Conservation (phyloP, 345 rosid genomes). For the Turritis glabra region DNA sequence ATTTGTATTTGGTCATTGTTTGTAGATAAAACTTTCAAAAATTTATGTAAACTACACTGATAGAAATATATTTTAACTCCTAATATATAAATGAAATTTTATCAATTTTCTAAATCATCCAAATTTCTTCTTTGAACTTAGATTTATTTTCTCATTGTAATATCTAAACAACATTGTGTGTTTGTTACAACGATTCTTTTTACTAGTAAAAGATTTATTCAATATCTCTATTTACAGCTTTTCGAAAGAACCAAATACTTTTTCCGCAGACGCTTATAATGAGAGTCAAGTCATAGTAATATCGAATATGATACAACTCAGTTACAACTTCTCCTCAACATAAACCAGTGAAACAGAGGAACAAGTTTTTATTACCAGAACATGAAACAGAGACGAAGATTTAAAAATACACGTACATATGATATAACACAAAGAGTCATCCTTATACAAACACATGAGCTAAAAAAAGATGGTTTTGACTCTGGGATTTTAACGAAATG, state of each 20-base stretch:
- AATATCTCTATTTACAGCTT: not conserved
- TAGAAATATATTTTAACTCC: not conserved
- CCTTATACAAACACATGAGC: constrained; percentile 30
- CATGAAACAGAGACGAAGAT: constrained; percentile 14
- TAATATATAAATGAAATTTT: not conserved
- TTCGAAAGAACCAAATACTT: not conserved
- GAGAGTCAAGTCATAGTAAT: constrained; percentile 44
- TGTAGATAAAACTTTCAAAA: not conserved
- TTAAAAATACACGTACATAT: constrained; percentile 24
- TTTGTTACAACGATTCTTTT: not conserved
- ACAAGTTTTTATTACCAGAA: constrained; percentile 6
- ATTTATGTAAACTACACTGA: not conserved
- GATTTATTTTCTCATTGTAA: too few species aligned
- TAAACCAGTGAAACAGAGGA: constrained; percentile 9
- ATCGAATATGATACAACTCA: not conserved
- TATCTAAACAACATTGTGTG: too few species aligned
- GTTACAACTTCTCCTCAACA: constrained; percentile 4
- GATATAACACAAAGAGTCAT: constrained; percentile 28
- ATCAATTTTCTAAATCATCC: too few species aligned
- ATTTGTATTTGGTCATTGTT: not conserved
- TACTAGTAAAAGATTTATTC: not conserved
- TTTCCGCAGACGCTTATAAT: constrained; percentile 39
- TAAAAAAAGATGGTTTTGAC: constrained; percentile 26
- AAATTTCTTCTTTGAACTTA: too few species aligned
- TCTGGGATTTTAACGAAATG: constrained; percentile 16